Base-by-base conservation (phyloP, 108 stramenopile genomes). In the Fragilariopsis cylindrus region DNA sequence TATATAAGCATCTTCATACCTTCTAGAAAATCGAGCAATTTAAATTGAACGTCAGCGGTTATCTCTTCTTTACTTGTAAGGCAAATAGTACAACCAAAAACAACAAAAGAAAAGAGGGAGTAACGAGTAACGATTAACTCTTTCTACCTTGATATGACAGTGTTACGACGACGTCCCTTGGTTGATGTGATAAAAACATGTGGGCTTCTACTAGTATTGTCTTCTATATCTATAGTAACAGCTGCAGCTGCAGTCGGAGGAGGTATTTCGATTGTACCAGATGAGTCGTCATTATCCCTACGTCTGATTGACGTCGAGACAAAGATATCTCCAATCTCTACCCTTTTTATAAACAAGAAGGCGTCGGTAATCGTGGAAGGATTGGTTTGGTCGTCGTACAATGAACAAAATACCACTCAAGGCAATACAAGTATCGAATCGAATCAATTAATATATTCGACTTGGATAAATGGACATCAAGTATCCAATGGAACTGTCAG, bases 331-430 rank as follows among this genome's bases (percentile, higher is more conserved):
- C 67, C 67, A 5, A 56, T 65, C 8, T 43, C 15, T 48, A 65
- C 65, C 42, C 47, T 75, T 19, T 75, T 75, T 56, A 48, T 75
- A 6, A 56, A 68, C 41, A 55, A 68, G 57, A 41, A 64, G 45
- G 39, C 74, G 5, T 44, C 48, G 9, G 65, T 65, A 47, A 4
- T 68, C 8, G 54, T 75, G 7, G 74, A 75, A 5, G 74, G 74
- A 40, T 47, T 75, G 21, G 45, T 19, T 4, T 67, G 74, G 74
- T 16, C 41, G 18, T 11, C 7, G 5, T 3, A 50, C 39, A 8
- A 55, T 12, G 53, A 68, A 7, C 55, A 56, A 56, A 7, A 56
- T n/a, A 56, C 16, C 16, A 9, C 7, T 19, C 7, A 56, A 9
- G 19, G 55, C 21, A 60, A 9, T 45, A 40, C 43, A 11, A 63